These are phyloP conservation scores for Helicostylum pulchrum DNA, from an alignment of 192 early-diverging fungal genomes.

Conservation along the genomic window DNA sequence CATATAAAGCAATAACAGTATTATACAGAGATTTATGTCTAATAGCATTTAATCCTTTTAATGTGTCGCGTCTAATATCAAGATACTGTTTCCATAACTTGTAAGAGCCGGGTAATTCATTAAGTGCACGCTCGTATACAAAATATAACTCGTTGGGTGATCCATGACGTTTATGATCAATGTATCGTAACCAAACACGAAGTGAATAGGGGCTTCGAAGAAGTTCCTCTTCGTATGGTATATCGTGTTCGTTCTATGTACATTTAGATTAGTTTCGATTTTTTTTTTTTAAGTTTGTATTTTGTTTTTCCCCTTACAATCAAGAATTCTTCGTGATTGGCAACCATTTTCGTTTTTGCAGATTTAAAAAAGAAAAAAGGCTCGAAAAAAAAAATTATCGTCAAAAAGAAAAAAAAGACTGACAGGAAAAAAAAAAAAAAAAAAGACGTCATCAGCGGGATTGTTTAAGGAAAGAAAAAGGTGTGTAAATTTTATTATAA, in stretches of 20 bases:
- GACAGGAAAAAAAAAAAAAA: not conserved
- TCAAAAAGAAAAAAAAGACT: not conserved
- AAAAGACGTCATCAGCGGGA: not conserved
- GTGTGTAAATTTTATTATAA: too few species aligned
- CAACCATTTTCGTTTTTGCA: not conserved
- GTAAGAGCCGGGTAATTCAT: conserved; percentile 88
- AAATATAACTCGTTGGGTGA: conserved; percentile 49
- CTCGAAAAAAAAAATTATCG: not conserved
- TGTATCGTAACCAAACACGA: conserved; percentile 83
- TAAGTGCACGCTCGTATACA: conserved; percentile 87
- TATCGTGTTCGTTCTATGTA: conserved; percentile 51
- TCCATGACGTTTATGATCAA: conserved; percentile 75
- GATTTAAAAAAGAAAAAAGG: not conserved
- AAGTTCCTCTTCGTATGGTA: conserved; percentile 71
- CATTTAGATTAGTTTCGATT: not conserved
- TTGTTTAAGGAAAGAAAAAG: too few species aligned
- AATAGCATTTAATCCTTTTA: conserved; percentile 50
- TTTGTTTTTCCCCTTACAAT: conserved; percentile 4
- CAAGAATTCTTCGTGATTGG: conserved; percentile 3
- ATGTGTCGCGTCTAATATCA: conserved; percentile 54
- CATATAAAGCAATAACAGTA: conserved; percentile 74
- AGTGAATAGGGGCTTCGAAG: conserved; percentile 65
- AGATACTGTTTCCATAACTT: conserved; percentile 94
- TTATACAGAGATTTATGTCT: conserved; percentile 59
- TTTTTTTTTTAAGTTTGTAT: not conserved